These are phyloP conservation scores for Letharia lupina DNA, from an alignment of 495 filamentous ascomycete species.

Conservation along the genomic window DNA sequence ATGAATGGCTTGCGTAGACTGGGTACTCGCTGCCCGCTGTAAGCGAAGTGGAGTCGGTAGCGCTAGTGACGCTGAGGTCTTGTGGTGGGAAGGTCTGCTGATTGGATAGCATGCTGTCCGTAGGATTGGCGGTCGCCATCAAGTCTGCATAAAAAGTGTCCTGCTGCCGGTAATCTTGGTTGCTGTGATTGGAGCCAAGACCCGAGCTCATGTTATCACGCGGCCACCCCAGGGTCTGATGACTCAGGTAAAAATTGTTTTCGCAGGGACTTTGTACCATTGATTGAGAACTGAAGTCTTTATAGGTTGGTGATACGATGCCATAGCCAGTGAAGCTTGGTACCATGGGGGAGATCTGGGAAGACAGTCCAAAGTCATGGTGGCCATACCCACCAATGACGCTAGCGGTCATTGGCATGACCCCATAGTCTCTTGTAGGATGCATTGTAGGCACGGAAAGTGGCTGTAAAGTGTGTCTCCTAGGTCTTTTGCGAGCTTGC, in stretches of 20 bases:
- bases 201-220: conserved; percentile 31
- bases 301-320: conserved; percentile 21
- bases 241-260: conserved; percentile 18
- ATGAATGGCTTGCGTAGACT: conserved; percentile 13
- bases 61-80: conserved; percentile 17
- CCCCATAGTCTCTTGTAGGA: conserved; percentile 30
- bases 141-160: conserved; percentile 22
- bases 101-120: conserved; percentile 19
- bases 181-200: conserved; percentile 31
- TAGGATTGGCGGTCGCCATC: conserved; percentile 13
- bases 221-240: conserved; percentile 21
- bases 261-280: conserved; percentile 18
- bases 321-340: conserved; percentile 22
- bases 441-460: conserved; percentile 34
- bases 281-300: conserved; percentile 16
- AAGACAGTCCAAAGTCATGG: conserved; percentile 37
- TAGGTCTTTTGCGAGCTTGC: conserved; percentile 19
- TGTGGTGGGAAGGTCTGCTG: conserved; percentile 18
- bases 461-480: conserved; percentile 31
- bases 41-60: conserved; percentile 17
- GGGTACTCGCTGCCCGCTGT: conserved; percentile 19
- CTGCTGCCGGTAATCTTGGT: conserved; percentile 27
- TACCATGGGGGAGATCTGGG: conserved; percentile 32
- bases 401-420: conserved; percentile 35
- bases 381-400: conserved; percentile 39